Base-by-base conservation (phyloP, 129 eudicot genomes). In the Centaurea solstitialis region DNA sequence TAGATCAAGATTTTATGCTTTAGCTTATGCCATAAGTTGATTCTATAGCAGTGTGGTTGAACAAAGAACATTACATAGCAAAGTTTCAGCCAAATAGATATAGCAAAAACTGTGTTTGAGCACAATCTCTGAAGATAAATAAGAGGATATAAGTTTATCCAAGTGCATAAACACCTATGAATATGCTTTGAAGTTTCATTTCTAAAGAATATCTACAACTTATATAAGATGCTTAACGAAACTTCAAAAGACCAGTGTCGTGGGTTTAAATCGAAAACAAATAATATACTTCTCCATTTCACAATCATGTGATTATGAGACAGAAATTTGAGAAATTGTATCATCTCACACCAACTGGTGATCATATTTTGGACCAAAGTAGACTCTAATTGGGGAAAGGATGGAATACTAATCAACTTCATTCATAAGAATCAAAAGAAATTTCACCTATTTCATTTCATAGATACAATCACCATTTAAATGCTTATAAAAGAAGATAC, bases 401-500 rank as follows among this genome's bases (percentile, higher is more conserved):
- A 57, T n/a, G 22, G 22, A 57, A 57, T 50, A 57, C 22, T 6
- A 17, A 57, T 57, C 65, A 64, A 64, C 68, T 64, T 64, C 10
- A 20, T 70, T 30, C 22, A 17, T 17, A 12, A 64, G 10, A 18
- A 64, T 21, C 3, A 67, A 35, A 69, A 5, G 23, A 69, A 53
- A 69, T 33, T 70, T 70, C 74, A 35, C 15, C 24, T 18, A 35
- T 35, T 35, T 38, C 53, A 9, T 38, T 70, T 38, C 57, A n/a
- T 70, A 18, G 57, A 70, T 38, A 70, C 57, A 38, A 70, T 70
- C 17, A 70, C 2, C 8, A 4, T 37, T 35, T 35, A 70, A 38
- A 70, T 70, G 75, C 53, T 47, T 47, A 24, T 21, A 47, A 74
- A 47, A 47, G 67, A 72, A 41, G 67, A n/a, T 12, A 74, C 18